Percentiles rank a stretch among this genome's conserved stretches.
These are phyloP conservation scores for Leptodermis oblonga DNA, from an alignment of 257 asterid genomes.

Conservation along the genomic window DNA sequence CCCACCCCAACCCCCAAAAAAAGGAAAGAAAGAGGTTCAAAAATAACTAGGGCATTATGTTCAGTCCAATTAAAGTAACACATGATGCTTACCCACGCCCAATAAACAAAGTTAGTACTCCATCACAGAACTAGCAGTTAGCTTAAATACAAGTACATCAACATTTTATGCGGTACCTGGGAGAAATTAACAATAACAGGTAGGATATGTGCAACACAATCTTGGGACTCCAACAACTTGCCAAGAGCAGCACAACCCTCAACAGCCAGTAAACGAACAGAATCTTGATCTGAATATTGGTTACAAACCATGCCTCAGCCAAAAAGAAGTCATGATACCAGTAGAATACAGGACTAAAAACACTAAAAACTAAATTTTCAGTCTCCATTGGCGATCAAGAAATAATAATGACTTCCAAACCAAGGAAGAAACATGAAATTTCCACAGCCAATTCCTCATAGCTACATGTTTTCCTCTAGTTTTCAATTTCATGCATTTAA, in stretches of 20 bases:
- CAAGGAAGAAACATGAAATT: not conserved
- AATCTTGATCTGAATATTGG: constrained; percentile 68
- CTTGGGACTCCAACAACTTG: constrained; percentile 87
- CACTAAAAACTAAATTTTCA: not conserved
- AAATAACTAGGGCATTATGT: not conserved
- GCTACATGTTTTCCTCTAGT: not conserved
- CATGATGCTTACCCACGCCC: not conserved
- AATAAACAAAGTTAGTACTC: not conserved
- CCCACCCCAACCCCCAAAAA: too few relatives aligned
- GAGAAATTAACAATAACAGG: constrained; percentile 92
- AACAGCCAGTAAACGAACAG: constrained; percentile 86
- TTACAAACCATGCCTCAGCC: not conserved
- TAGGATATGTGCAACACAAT: constrained; percentile 80
- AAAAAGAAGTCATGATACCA: not conserved
- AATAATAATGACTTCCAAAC: not conserved
- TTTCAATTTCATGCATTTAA: not conserved
- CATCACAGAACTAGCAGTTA: not conserved
- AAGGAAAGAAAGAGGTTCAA: too few relatives aligned
- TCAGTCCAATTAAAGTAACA: not conserved
- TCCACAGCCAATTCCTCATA: not conserved
- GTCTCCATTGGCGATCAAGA: not conserved
- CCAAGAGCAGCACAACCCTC: constrained; percentile 97
- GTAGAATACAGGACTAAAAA: not conserved
- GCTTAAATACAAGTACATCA: constrained; percentile 7
- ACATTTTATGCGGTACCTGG: constrained; percentile 43